phyloP scores from a whole-genome alignment of 306 rosid genomes.

The Glycine tomentella region DNA sequence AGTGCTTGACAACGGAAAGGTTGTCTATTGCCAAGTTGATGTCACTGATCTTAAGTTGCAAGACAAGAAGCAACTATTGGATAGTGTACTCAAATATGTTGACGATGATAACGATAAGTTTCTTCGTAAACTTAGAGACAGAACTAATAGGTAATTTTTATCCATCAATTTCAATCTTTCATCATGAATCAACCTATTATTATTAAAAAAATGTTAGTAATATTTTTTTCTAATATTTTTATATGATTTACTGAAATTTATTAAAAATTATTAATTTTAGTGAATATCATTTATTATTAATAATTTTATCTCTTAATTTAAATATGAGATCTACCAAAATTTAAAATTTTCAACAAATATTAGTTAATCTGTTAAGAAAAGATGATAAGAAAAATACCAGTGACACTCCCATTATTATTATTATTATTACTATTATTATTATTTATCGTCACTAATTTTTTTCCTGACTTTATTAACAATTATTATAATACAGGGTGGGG shows the following conservation, averaged over 20 bases:
- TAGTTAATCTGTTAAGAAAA: too few relatives aligned
- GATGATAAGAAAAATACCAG: too few relatives aligned
- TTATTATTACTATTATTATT: not conserved
- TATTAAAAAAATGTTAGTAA: too few relatives aligned
- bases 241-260: too few relatives aligned
- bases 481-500: constrained; percentile 55
- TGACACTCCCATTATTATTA: too few relatives aligned
- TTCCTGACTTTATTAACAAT: not conserved
- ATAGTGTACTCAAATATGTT: constrained; percentile 58
- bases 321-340: too few relatives aligned
- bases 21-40: constrained; percentile 52
- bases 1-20: constrained; percentile 53
- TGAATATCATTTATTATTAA: too few relatives aligned
- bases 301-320: too few relatives aligned
- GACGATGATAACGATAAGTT: constrained; percentile 71
- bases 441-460: not conserved
- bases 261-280: too few relatives aligned
- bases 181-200: too few relatives aligned
- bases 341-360: too few relatives aligned
- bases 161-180: not conserved
- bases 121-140: constrained; percentile 51
- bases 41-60: constrained; percentile 57
- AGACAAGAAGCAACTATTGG: constrained; percentile 62
- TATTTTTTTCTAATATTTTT: too few relatives aligned
- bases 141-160: constrained; percentile 55